Percentiles rank a stretch among this genome's conserved stretches.
phyloP scores from a whole-genome alignment of 345 rosid genomes.

The Citrus sinensis region DNA sequence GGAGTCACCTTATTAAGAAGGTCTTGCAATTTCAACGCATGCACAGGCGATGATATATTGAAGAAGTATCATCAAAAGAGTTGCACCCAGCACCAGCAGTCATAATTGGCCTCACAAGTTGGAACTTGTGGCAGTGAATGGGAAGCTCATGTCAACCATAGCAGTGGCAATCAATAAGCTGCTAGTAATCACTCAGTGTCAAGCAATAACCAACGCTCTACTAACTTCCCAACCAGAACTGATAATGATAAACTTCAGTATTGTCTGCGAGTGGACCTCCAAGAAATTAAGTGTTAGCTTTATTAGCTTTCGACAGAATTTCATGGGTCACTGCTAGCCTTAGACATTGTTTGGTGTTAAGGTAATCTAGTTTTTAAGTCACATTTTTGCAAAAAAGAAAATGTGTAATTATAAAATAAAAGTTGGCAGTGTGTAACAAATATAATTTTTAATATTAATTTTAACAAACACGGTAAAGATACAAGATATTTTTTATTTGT shows the following conservation, averaged over 20 bases:
- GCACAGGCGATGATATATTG: not conserved
- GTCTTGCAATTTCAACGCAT: not conserved
- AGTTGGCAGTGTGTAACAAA: fast-evolving
- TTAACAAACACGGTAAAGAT: too few relatives aligned
- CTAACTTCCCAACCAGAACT: not conserved
- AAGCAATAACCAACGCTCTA: not conserved
- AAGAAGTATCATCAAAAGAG: not conserved
- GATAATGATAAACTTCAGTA: not conserved
- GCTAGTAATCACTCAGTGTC: not conserved
- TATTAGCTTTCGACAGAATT: too few relatives aligned
- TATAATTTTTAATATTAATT: too few relatives aligned
- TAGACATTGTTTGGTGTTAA: too few relatives aligned
- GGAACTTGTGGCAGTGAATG: not conserved
- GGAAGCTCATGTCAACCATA: not conserved
- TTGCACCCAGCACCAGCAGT: not conserved
- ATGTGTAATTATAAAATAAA: too few relatives aligned
- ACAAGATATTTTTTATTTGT: too few relatives aligned
- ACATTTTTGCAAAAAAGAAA: too few relatives aligned
- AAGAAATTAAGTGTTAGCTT: not conserved
- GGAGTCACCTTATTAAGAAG: not conserved
- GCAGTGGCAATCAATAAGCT: not conserved
- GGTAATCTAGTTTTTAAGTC: too few relatives aligned
- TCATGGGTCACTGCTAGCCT: too few relatives aligned
- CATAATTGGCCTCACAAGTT: not conserved
- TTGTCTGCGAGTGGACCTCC: not conserved